Evolutionary conservation across 2,329 filamentous ascomycete genomes (phyloP).

Genomic region (Aspergillus aculeatinus): DNA sequence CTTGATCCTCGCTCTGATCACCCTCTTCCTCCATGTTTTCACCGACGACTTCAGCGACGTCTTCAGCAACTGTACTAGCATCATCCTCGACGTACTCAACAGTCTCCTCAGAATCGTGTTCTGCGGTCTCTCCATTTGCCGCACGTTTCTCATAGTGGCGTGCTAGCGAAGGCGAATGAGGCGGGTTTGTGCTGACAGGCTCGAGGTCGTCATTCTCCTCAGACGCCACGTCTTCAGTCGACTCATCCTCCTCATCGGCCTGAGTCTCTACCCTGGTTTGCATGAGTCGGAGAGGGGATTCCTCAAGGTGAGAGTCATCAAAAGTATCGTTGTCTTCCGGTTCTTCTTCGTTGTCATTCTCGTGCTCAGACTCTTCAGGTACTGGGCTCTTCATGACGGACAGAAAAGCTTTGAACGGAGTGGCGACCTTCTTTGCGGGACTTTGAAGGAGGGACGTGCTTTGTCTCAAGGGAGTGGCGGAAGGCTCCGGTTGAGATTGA

Average conservation of each 20-base stretch:
- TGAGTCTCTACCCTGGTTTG: background rate
- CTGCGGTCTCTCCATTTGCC: background rate
- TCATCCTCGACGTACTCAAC: background rate
- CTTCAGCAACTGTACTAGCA: background rate
- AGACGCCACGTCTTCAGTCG: background rate
- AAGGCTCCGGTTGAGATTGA: constrained; percentile 34
- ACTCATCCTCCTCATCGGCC: background rate
- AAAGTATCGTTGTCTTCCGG: constrained; percentile 14
- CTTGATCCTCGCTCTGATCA: constrained; percentile 8
- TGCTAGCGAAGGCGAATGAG: background rate
- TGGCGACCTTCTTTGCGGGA: constrained; percentile 14
- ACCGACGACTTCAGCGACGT: constrained; percentile 13
- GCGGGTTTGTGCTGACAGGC: background rate
- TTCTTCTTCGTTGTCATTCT: constrained; percentile 25
- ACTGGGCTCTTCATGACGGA: constrained; percentile 18
- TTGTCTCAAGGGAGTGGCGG: constrained; percentile 36
- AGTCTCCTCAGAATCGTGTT: background rate
- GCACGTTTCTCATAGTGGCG: background rate
- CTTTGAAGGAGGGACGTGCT: constrained; percentile 11
- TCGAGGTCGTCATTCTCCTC: background rate
- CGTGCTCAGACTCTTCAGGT: constrained; percentile 12
- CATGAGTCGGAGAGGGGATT: background rate
- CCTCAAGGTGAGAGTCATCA: background rate
- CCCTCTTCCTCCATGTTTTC: constrained; percentile 15
- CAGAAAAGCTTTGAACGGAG: constrained; percentile 39